These are phyloP conservation scores for Elsinoe batatas DNA, from an alignment of 2,329 filamentous ascomycete species.

Conservation along the genomic window DNA sequence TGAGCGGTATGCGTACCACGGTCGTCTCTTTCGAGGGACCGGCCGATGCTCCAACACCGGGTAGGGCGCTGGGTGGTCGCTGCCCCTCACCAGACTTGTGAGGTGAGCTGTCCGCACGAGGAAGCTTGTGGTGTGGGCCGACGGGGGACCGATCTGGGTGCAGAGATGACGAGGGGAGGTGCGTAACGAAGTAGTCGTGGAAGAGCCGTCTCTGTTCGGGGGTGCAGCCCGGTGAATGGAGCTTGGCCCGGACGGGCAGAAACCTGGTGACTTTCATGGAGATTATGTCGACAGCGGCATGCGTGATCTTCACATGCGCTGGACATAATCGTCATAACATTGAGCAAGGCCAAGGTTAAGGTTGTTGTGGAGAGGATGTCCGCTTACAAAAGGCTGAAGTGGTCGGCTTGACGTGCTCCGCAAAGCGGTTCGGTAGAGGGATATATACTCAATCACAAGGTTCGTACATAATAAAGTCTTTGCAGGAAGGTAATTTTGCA, in stretches of 20 bases:
- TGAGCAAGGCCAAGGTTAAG: background rate
- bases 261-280: background rate
- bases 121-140: conserved; percentile 69
- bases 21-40: conserved; percentile 66
- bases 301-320: conserved; percentile 7
- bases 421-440: background rate
- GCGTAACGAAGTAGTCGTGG: conserved; percentile 95
- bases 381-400: conserved; percentile 3
- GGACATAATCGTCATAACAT: conserved; percentile 10
- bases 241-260: background rate
- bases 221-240: background rate
- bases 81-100: conserved; percentile 43
- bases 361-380: background rate
- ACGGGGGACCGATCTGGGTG: conserved; percentile 63
- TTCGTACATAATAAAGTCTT: background rate
- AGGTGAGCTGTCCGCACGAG: conserved; percentile 72
- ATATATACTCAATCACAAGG: background rate
- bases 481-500: too few species aligned
- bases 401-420: conserved; percentile 1
- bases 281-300: background rate
- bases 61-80: conserved; percentile 18
- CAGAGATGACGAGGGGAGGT: conserved; percentile 84
- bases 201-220: conserved; percentile 41
- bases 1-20: conserved; percentile 86
- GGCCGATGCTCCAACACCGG: conserved; percentile 46